Percentiles rank a stretch among this genome's conserved stretches.
Evolutionary conservation across 345 rosid genomes (phyloP).

Genomic region (Geranium brycei): DNA sequence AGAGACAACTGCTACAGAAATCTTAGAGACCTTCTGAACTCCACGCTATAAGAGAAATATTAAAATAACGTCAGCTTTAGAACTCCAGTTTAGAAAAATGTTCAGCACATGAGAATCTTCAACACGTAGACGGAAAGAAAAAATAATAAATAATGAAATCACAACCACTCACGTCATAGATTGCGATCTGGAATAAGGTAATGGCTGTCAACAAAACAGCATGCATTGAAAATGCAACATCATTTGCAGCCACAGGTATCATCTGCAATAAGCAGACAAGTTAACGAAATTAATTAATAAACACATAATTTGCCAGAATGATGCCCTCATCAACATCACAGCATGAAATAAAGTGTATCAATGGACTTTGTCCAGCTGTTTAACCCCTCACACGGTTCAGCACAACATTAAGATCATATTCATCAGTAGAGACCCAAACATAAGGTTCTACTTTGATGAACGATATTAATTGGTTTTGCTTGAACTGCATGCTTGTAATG

Average conservation of each 20-base stretch:
- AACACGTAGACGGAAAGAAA: not conserved
- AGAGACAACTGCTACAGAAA: slow-evolving; percentile 37
- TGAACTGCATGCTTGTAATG: no score
- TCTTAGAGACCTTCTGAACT: slow-evolving; percentile 57
- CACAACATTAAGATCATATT: no score
- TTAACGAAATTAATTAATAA: slow-evolving; percentile 3
- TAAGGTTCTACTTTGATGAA: no score
- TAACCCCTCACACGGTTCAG: no score
- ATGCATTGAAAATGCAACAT: slow-evolving; percentile 86
- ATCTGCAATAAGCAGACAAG: slow-evolving; percentile 34
- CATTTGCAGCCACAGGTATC: slow-evolving; percentile 90
- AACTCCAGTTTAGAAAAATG: not conserved
- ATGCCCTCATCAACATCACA: no score
- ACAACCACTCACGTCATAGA: slow-evolving; percentile 51
- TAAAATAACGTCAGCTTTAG: slow-evolving; percentile 3
- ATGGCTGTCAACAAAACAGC: slow-evolving; percentile 67
- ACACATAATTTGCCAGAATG: not conserved
- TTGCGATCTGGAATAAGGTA: slow-evolving; percentile 54
- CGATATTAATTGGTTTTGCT: no score
- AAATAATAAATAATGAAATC: not conserved
- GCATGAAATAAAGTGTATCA: no score
- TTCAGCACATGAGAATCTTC: slow-evolving; percentile 1
- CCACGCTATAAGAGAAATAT: slow-evolving; percentile 46
- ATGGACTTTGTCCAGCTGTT: no score
- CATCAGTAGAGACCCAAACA: no score